A percentile compares a stretch with the other conserved stretches of the same genome.
Evolutionary conservation across 345 rosid genomes (phyloP).

Genomic region (Raphanus raphanistrum): DNA sequence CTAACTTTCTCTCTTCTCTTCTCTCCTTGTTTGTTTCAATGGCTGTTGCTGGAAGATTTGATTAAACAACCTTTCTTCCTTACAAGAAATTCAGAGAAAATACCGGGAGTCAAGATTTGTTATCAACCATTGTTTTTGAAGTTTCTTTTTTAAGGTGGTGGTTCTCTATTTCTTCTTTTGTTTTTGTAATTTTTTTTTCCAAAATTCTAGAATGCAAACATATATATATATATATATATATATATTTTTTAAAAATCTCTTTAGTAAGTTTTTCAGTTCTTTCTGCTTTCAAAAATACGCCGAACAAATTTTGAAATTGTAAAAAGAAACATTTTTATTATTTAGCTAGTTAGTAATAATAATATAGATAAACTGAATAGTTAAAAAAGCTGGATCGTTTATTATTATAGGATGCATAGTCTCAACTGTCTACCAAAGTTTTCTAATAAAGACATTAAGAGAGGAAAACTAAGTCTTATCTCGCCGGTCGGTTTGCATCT

Average conservation of each 20-base stretch:
- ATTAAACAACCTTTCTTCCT: slow-evolving; percentile 11
- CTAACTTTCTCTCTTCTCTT: slow-evolving; percentile 29
- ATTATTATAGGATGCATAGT: too few relatives aligned
- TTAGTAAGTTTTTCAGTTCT: not conserved
- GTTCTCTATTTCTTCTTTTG: not conserved
- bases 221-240: not conserved
- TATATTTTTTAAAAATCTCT: not conserved
- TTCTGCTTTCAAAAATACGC: not conserved
- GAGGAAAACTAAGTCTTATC: not conserved
- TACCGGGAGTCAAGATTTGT: slow-evolving; percentile 20
- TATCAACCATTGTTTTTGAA: slow-evolving; percentile 24
- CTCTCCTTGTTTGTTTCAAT: slow-evolving; percentile 29
- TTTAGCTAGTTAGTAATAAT: too few relatives aligned
- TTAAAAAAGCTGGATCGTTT: too few relatives aligned
- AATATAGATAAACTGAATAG: too few relatives aligned
- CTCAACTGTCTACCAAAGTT: too few relatives aligned
- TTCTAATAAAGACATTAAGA: not conserved
- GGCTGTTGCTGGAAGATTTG: not conserved
- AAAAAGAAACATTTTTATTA: not conserved
- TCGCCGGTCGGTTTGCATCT: slow-evolving; percentile 13
- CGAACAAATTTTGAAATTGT: not conserved
- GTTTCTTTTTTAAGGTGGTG: slow-evolving; percentile 13
- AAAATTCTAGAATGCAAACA: not conserved
- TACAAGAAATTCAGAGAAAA: slow-evolving; percentile 17
- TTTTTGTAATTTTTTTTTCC: not conserved